Evolutionary conservation across 176 grass and related monocot species (phyloP), one percentile per base, ranked within the genome.

Genomic region (Zoysia japonica): DNA sequence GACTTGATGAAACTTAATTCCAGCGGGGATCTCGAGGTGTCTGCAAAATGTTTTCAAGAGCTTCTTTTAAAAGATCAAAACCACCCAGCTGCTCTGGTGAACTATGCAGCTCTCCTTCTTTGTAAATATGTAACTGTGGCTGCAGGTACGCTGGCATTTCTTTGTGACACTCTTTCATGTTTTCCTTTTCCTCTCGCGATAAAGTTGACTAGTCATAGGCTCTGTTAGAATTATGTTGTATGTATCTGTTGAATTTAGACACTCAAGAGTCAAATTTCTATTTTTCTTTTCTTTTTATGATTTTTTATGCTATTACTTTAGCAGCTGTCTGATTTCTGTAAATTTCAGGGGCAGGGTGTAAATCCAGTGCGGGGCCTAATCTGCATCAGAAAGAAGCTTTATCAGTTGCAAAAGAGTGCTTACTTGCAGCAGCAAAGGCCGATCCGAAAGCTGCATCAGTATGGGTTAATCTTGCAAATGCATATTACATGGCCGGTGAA

Each of bases 401-500:
- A 80, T 53, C 57, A 87, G 90, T 91, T 78, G 96, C 96, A 82
- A 93, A 95, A 79, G 96, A 91, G 68, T 98, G 96, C 76, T 82
- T 94, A 67, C 78, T 93, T 82, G 90, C 85, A 68, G 90, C 92
- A 55, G 84, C 60, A n/a, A 98, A 90, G 72, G 68, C 88, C 76
- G 96, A 98, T 75, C 90, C 92, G 64, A 90, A 90, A 85, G 77
- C 90, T 70, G 92, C 90, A 70, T 80, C 86, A 38, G 64, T 98
- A 14, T 95, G 92, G 92, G 90, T 95, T 43, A 94, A 98, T 88
- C 96, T 98, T 91, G 90, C 88, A 71, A 98, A 93, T 93, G 90
- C 96, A 78, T 98, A 91, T 84, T 80, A 87, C 84, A 84, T 98
- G 70, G 75, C 82, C 86, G 85, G 86, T 73, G 96, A 98, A 57